A percentile compares a stretch with the other conserved stretches of the same genome.
phyloP scores from a whole-genome alignment of 1,284 basidiomycete genomes.

The Ganoderma sinense region DNA sequence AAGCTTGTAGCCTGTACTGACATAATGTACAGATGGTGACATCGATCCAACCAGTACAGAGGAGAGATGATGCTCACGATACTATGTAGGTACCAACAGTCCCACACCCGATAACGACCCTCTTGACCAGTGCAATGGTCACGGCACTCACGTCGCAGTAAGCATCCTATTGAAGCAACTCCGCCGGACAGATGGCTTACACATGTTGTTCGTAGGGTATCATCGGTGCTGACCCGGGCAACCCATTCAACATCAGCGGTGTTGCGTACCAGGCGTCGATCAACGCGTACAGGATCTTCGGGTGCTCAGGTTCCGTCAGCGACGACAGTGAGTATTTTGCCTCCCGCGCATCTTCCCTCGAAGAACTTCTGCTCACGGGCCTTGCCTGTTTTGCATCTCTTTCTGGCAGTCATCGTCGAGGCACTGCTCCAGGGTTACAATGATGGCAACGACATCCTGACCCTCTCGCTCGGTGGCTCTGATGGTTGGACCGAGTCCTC shows the following conservation, averaged over 20 bases:
- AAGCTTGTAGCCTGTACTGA: background rate
- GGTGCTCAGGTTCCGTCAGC: constrained; percentile 51
- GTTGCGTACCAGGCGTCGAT: constrained; percentile 57
- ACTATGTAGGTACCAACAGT: constrained; percentile 46
- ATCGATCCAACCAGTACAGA: background rate
- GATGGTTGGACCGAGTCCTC: constrained; percentile 66
- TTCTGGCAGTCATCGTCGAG: constrained; percentile 52
- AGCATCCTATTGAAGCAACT: constrained; percentile 21
- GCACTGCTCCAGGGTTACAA: constrained; percentile 55
- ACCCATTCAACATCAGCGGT: constrained; percentile 62
- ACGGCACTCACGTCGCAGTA: constrained; percentile 70
- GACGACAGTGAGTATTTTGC: constrained; percentile 51
- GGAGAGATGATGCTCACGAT: background rate
- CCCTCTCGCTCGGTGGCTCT: constrained; percentile 68
- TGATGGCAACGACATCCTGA: constrained; percentile 66
- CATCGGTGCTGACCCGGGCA: constrained; percentile 64
- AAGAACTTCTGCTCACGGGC: background rate
- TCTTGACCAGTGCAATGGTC: constrained; percentile 59
- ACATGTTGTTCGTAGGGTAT: constrained; percentile 53
- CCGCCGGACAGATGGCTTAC: background rate
- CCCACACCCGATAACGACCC: constrained; percentile 55
- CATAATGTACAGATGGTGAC: constrained; percentile 14
- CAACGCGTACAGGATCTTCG: constrained; percentile 56
- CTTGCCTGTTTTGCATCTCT: background rate
- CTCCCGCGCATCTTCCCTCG: background rate